A percentile compares a stretch with the other conserved stretches of the same genome.
Evolutionary conservation across 2,329 filamentous ascomycete genomes (phyloP).

Genomic region (Claviceps cyperi): DNA sequence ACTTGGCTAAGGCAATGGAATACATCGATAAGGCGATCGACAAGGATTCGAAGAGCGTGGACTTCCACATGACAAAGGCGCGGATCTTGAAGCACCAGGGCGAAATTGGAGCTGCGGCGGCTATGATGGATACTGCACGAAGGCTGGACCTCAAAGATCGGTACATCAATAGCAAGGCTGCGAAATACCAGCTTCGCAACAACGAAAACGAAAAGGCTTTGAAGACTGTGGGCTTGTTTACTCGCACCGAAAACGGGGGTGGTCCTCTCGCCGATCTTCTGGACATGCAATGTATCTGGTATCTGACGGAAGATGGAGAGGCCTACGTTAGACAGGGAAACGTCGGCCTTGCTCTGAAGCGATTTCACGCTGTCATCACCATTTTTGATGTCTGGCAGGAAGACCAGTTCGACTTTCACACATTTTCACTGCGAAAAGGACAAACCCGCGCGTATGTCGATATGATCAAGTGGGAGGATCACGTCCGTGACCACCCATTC

Average conservation of each 20-base stretch:
- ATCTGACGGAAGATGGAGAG: constrained; percentile 85
- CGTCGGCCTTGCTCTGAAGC: constrained; percentile 74
- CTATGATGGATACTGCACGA: constrained; percentile 78
- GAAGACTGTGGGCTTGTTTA: constrained; percentile 86
- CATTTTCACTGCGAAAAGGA: constrained; percentile 90
- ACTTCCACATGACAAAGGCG: constrained; percentile 91
- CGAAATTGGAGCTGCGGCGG: constrained; percentile 62
- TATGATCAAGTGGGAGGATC: constrained; percentile 94
- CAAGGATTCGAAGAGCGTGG: constrained; percentile 65
- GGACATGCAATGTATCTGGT: constrained; percentile 99
- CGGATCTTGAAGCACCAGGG: constrained; percentile 87
- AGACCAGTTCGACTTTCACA: constrained; percentile 98
- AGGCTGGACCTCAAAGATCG: constrained; percentile 78
- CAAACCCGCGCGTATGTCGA: constrained; percentile 91
- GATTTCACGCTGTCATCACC: constrained; percentile 74
- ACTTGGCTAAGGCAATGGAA: constrained; percentile 66
- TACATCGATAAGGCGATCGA: constrained; percentile 76
- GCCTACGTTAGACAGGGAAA: constrained; percentile 73
- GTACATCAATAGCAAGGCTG: constrained; percentile 96
- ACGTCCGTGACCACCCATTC: constrained; percentile 81
- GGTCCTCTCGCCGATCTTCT: constrained; percentile 82
- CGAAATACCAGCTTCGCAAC: constrained; percentile 91
- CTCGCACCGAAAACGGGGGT: constrained; percentile 73
- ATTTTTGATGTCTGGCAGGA: constrained; percentile 98
- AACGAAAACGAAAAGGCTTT: constrained; percentile 77